phyloP scores from a whole-genome alignment of 2,329 filamentous ascomycete genomes.

The Colletotrichum tamarilloi region DNA sequence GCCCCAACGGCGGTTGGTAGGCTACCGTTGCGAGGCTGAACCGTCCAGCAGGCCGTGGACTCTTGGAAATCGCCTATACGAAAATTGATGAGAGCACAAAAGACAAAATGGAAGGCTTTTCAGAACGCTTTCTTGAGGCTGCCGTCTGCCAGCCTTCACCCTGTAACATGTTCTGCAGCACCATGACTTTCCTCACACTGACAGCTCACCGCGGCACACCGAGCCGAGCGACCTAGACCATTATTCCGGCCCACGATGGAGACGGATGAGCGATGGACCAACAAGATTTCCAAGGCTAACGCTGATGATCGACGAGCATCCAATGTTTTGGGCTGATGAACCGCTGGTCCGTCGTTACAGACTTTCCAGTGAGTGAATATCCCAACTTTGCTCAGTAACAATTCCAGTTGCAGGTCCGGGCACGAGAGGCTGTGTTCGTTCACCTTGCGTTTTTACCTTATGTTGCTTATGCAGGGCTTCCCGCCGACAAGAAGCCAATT shows the following conservation, averaged over 20 bases:
- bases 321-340: conserved; percentile 19
- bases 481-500: conserved; percentile 9
- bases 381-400: conserved; percentile 14
- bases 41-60: neutral
- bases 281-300: neutral
- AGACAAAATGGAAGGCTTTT: neutral
- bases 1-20: neutral
- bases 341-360: conserved; percentile 22
- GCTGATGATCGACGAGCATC: conserved; percentile 11
- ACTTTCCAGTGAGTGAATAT: conserved; percentile 8
- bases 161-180: conserved; percentile 28
- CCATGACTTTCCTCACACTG: conserved; percentile 13
- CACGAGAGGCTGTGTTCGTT: conserved; percentile 25
- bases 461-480: conserved; percentile 1
- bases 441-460: neutral
- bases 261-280: neutral
- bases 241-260: neutral
- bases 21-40: neutral
- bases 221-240: conserved; percentile 10
- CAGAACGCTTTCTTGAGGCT: conserved; percentile 1
- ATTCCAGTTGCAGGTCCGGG: conserved; percentile 25
- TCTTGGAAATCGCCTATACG: neutral
- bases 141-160: conserved; percentile 1
- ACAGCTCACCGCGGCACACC: conserved; percentile 7
- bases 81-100: too few relatives aligned